A percentile compares a stretch with the other conserved stretches of the same genome.
These are phyloP conservation scores for Auricularia cornea DNA, from an alignment of 768 basidiomycete species.

Conservation along the genomic window DNA sequence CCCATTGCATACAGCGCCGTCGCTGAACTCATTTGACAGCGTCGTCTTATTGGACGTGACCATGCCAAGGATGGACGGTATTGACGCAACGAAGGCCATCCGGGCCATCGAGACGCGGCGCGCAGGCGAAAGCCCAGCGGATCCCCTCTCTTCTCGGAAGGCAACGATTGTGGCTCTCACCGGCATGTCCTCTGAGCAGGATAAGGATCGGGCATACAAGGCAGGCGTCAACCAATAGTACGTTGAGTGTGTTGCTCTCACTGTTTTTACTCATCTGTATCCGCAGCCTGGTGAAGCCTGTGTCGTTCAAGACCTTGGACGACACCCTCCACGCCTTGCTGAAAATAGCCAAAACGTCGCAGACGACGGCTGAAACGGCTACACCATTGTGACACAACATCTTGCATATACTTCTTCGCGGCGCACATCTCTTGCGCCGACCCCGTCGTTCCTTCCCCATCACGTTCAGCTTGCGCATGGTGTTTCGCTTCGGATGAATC, in stretches of 20 bases:
- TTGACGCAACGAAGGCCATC: constrained; percentile 78
- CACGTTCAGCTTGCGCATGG: too few species aligned
- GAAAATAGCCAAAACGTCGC: too few species aligned
- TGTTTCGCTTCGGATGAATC: neutral
- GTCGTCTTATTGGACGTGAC: constrained; percentile 83
- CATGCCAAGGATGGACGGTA: constrained; percentile 90
- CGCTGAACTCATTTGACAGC: constrained; percentile 31
- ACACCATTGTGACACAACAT: too few species aligned
- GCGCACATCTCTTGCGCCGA: too few species aligned
- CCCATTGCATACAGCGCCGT: neutral
- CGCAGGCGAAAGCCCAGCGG: constrained; percentile 12
- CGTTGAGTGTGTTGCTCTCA: constrained; percentile 24
- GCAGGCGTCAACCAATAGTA: constrained; percentile 95
- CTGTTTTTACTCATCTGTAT: neutral
- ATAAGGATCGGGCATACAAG: constrained; percentile 84
- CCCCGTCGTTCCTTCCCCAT: too few species aligned
- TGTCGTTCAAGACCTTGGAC: constrained; percentile 86
- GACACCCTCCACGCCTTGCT: constrained; percentile 49
- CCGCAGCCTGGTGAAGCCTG: constrained; percentile 82
- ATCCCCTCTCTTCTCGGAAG: constrained; percentile 26
- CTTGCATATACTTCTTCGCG: too few species aligned
- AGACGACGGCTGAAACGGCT: too few species aligned
- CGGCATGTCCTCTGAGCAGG: constrained; percentile 88
- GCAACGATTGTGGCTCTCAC: constrained; percentile 73
- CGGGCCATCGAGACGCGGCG: constrained; percentile 57